These are phyloP conservation scores for Pichia deserticola DNA, from an alignment of 805 yeast genomes.

Conservation along the genomic window DNA sequence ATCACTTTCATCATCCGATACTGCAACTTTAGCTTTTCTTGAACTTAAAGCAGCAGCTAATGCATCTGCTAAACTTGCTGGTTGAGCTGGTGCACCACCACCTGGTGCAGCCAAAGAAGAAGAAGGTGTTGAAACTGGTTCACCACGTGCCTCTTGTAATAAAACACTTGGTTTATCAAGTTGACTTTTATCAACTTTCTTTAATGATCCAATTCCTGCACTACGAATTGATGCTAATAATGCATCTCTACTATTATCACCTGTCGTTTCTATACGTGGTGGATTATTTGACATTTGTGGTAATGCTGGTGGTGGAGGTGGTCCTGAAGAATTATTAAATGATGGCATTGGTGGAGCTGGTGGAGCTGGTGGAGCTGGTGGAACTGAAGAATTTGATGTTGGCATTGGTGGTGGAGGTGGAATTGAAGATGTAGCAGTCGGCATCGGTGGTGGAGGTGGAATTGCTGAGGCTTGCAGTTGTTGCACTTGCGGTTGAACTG, in stretches of 20 bases:
- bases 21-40: constrained; percentile 75
- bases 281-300: constrained; percentile 27
- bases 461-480: constrained; percentile 12
- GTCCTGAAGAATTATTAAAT: background rate
- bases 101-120: constrained; percentile 25
- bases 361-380: constrained; percentile 20
- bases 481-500: constrained; percentile 14
- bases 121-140: constrained; percentile 30
- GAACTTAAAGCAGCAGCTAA: constrained; percentile 67
- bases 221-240: constrained; percentile 79
- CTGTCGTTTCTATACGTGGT: constrained; percentile 22
- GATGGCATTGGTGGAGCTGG: constrained; percentile 11
- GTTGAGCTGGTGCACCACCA: constrained; percentile 36
- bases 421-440: constrained; percentile 9
- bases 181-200: constrained; percentile 75
- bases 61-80: constrained; percentile 34
- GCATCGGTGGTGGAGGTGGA: constrained; percentile 15
- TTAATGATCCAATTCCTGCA: constrained; percentile 63
- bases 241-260: constrained; percentile 69
- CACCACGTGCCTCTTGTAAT: constrained; percentile 67
- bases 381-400: constrained; percentile 3
- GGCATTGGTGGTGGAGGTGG: constrained; percentile 23
- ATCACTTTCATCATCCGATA: constrained; percentile 79
- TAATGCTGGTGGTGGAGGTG: constrained; percentile 20
- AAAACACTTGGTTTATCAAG: constrained; percentile 72